Evolutionary conservation across 2,329 filamentous ascomycete species (phyloP).

Genomic region (Metarhizium humberi): DNA sequence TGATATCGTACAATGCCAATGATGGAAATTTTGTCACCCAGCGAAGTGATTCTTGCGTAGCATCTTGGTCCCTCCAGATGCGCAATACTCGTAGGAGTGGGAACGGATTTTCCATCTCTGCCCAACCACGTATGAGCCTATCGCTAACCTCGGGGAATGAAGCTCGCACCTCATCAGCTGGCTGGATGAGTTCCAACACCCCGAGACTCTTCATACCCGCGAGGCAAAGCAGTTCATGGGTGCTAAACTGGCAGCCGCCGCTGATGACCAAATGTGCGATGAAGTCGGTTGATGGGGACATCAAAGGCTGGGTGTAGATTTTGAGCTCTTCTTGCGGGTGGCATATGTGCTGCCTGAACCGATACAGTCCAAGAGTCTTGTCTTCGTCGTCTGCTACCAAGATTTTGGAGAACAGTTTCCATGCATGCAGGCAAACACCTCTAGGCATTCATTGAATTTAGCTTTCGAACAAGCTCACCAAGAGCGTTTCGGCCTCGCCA

Average conservation of each 20-base stretch:
- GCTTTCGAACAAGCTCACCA: neutral
- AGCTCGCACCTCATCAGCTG: slow-evolving; percentile 16
- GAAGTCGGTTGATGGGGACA: slow-evolving; percentile 26
- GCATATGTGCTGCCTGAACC: slow-evolving; percentile 30
- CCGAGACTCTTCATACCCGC: slow-evolving; percentile 35
- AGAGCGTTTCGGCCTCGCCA: neutral
- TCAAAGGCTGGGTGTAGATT: slow-evolving; percentile 28
- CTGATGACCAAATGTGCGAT: slow-evolving; percentile 32
- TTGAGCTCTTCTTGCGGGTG: slow-evolving; percentile 22
- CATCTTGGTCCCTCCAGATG: slow-evolving; percentile 32
- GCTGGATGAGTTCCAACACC: slow-evolving; percentile 36
- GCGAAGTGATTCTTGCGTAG: slow-evolving; percentile 29
- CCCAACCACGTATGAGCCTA: slow-evolving; percentile 36
- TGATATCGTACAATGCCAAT: slow-evolving; percentile 35
- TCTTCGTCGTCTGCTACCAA: slow-evolving; percentile 23
- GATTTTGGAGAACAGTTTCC: slow-evolving; percentile 28
- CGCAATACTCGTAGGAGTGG: slow-evolving; percentile 36
- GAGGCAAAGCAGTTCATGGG: slow-evolving; percentile 31
- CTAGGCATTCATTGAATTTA: neutral
- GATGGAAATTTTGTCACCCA: slow-evolving; percentile 33
- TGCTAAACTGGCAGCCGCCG: slow-evolving; percentile 23
- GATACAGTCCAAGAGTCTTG: slow-evolving; percentile 26
- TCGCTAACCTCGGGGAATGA: slow-evolving; percentile 32
- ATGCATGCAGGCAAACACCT: slow-evolving; percentile 28
- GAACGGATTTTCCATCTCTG: slow-evolving; percentile 30